Conservation (phyloP, 2,329 filamentous ascomycete species). For the Neofusicoccum laricinum region DNA sequence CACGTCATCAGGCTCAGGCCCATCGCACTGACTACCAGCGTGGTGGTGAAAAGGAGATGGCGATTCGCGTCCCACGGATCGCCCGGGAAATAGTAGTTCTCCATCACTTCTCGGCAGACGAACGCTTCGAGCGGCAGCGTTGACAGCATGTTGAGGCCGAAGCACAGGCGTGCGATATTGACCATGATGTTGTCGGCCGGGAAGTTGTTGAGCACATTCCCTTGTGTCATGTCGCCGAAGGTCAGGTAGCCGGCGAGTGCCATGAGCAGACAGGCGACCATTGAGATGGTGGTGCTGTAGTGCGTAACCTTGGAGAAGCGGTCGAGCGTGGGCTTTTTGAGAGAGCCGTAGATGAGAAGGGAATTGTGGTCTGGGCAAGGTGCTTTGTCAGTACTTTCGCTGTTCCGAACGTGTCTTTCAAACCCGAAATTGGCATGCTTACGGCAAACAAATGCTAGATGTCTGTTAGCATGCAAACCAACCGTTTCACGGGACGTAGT, state of each 20-base stretch:
- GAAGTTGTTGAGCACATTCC: conserved; percentile 98
- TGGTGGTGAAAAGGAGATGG: conserved; percentile 81
- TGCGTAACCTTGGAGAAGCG: conserved; percentile 92
- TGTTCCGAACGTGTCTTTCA: neutral
- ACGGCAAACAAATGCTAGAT: conserved; percentile 64
- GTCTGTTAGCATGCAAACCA: conserved; percentile 19
- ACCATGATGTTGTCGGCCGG: conserved; percentile 86
- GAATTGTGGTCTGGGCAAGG: conserved; percentile 74
- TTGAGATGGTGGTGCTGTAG: conserved; percentile 84
- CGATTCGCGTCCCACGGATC: conserved; percentile 78
- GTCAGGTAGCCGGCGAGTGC: conserved; percentile 86
- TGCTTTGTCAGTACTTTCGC: neutral
- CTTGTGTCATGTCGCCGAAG: conserved; percentile 86
- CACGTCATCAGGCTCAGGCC: conserved; percentile 78
- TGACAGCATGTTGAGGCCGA: conserved; percentile 98
- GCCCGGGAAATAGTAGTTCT: conserved; percentile 72
- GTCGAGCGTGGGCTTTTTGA: conserved; percentile 91
- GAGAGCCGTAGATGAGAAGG: conserved; percentile 92
- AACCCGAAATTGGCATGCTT: conserved; percentile 26
- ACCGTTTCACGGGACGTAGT: neutral
- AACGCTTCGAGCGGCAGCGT: conserved; percentile 95
- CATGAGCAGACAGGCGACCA: conserved; percentile 87
- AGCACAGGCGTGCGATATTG: conserved; percentile 91
- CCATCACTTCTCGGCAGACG: conserved; percentile 95
- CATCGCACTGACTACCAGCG: conserved; percentile 77